A percentile compares a stretch with the other conserved stretches of the same genome.
These are phyloP conservation scores for Avena insularis DNA, from an alignment of 176 grass and related monocot genomes.

Conservation along the genomic window DNA sequence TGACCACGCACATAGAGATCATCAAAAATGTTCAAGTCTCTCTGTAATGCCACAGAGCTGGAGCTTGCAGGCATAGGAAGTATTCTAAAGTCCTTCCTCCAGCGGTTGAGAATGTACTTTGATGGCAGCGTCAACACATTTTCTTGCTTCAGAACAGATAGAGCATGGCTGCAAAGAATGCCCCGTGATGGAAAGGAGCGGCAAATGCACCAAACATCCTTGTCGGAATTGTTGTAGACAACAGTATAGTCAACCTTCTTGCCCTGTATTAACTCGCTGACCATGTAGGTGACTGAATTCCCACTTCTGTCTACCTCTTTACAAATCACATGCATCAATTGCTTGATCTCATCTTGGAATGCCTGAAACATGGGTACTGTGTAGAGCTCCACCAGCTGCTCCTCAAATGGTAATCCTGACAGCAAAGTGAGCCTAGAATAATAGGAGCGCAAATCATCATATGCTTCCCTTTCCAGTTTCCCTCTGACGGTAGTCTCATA, in stretches of 20 bases:
- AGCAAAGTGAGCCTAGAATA: constrained; percentile 79
- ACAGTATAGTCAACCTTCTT: constrained; percentile 87
- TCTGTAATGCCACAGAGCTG: constrained; percentile 35
- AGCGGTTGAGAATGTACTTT: constrained; percentile 83
- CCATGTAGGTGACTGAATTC: constrained; percentile 67
- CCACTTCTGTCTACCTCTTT: constrained; percentile 72
- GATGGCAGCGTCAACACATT: constrained; percentile 74
- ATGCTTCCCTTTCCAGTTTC: constrained; percentile 86
- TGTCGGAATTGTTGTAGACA: constrained; percentile 79
- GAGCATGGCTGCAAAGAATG: constrained; percentile 89
- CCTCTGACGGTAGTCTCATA: constrained; percentile 67
- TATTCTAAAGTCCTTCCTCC: constrained; percentile 92
- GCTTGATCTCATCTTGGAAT: constrained; percentile 90
- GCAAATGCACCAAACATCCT: constrained; percentile 92
- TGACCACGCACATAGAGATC: constrained; percentile 63
- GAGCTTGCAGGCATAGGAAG: constrained; percentile 49
- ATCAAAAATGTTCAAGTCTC: constrained; percentile 60
- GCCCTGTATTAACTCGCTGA: constrained; percentile 74
- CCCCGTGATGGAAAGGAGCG: constrained; percentile 88
- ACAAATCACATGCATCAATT: constrained; percentile 88
- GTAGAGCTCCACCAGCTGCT: constrained; percentile 84
- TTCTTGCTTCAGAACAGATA: constrained; percentile 87
- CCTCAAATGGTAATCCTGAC: constrained; percentile 83
- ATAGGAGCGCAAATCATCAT: constrained; percentile 88
- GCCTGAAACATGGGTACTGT: constrained; percentile 87